These are phyloP conservation scores for Isatis lusitanica DNA, from an alignment of 441 rosid species.

Conservation along the genomic window DNA sequence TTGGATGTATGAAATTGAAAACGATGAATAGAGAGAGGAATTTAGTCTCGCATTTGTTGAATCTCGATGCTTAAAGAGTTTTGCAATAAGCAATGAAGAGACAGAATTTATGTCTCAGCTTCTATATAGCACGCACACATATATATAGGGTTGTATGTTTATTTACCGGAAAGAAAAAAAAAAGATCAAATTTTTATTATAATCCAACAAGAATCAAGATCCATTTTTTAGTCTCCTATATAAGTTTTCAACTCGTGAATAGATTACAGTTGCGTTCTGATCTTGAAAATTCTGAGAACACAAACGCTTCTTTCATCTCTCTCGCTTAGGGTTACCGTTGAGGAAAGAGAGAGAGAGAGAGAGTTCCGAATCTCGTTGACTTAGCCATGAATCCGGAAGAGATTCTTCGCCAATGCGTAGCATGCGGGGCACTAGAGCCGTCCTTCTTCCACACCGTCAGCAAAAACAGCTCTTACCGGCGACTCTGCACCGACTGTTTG, in stretches of 20 bases:
- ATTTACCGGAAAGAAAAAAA: background rate
- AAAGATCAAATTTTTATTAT: background rate
- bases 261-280: conserved; percentile 26
- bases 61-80: background rate
- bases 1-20: conserved; percentile 27
- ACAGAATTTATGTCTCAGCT: background rate
- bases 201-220: conserved; percentile 23
- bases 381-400: conserved; percentile 37
- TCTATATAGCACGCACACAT: background rate
- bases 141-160: background rate
- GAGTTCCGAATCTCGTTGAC: conserved; percentile 19
- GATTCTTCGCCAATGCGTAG: conserved; percentile 45
- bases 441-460: conserved; percentile 59
- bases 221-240: background rate
- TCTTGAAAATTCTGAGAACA: conserved; percentile 23
- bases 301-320: conserved; percentile 22
- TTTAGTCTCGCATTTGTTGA: conserved; percentile 28
- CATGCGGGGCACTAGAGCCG: conserved; percentile 45
- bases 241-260: conserved; percentile 7
- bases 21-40: conserved; percentile 27
- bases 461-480: conserved; percentile 48
- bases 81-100: conserved; percentile 36
- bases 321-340: conserved; percentile 43
- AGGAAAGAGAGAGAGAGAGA: background rate
- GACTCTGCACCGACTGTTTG: conserved; percentile 75